These are phyloP conservation scores for Clitoria ternatea DNA, from an alignment of 306 rosid species.

Conservation along the genomic window DNA sequence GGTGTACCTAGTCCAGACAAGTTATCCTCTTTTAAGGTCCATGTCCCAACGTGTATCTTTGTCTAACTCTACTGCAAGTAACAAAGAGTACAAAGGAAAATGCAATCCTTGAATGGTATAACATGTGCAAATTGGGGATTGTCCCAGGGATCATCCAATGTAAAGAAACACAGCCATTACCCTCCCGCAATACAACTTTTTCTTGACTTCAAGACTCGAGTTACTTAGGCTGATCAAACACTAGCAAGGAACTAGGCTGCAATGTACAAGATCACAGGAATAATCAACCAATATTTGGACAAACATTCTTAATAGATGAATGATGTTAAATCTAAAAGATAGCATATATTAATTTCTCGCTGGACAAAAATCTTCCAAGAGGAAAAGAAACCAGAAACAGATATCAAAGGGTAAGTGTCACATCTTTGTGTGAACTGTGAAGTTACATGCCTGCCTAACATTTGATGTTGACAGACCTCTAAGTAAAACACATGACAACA, in stretches of 20 bases:
- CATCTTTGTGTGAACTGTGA: not conserved
- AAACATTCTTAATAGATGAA: not conserved
- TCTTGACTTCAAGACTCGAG: conserved; percentile 8
- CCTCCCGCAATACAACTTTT: conserved; percentile 9
- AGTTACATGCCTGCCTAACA: not conserved
- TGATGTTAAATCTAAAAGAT: not conserved
- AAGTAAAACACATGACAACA: not conserved
- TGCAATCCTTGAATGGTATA: conserved; percentile 1
- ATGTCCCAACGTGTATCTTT: not conserved
- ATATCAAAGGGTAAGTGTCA: not conserved
- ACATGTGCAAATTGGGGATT: conserved; percentile 21
- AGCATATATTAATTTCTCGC: not conserved
- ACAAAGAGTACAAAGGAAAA: conserved; percentile 2
- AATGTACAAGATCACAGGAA: conserved; percentile 1
- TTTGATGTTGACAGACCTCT: not conserved
- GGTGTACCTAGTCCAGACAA: conserved; percentile 22
- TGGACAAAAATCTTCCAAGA: not conserved
- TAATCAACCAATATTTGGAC: not conserved
- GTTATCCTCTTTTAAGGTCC: not conserved
- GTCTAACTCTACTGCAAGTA: conserved; percentile 8
- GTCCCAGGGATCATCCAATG: conserved; percentile 29
- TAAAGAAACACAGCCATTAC: not conserved
- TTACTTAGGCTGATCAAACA: conserved; percentile 42
- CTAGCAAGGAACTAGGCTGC: conserved; percentile 43
- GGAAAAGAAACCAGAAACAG: not conserved